Base-by-base conservation (phyloP, 2,329 filamentous ascomycete species). In the Trichoderma afroharzianum region DNA sequence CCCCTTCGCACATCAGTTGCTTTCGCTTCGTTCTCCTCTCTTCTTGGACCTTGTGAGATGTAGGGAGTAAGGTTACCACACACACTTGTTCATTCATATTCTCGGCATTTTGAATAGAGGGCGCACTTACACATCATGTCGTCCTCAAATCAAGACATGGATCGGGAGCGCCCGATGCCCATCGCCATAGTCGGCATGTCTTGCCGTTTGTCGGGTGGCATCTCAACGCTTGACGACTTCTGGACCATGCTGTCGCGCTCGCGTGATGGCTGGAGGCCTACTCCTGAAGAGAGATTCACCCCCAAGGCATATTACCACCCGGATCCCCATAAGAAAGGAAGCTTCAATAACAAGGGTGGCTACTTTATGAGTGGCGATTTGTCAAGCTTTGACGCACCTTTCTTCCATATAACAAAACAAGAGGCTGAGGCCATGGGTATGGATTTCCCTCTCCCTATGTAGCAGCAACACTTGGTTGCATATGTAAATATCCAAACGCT, bases 361-460 rank as follows among this genome's bases (percentile, higher is more conserved):
- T 82, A 83, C 74, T 86, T 85, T 64, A 77, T 88, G 72, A 81
- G 83, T 59, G 80, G 81, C 24, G 85, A 87, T 70, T 78, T 85
- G 30, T 79, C 81, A 8, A 79, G 80, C 3, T 87, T 88, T 70
- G 86, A 88, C 64, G 85, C 85, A 0, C 83, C 84, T 0, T 88
- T 88, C 75, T 88, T 88, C 75, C 82, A 83, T 58, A 78, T 87
- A n/a, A 85, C 85, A 0, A 81, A 83, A 72, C 83, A 85, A 73
- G 85, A 87, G 76, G 85, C 83, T 32, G 80, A 80, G 62, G 84
- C 85, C 0, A 85, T 88, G 84, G 78, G 77, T 79, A 75, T 11
- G 55, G 21, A 18, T 33, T 24, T 26, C 24, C 50, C 50, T 55
- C 9, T 33, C 15, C 43, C 18, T 32, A 15, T 61, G 33, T n/a